These are phyloP conservation scores for Pterocarpus macrocarpus DNA, from an alignment of 306 rosid species.

Conservation along the genomic window DNA sequence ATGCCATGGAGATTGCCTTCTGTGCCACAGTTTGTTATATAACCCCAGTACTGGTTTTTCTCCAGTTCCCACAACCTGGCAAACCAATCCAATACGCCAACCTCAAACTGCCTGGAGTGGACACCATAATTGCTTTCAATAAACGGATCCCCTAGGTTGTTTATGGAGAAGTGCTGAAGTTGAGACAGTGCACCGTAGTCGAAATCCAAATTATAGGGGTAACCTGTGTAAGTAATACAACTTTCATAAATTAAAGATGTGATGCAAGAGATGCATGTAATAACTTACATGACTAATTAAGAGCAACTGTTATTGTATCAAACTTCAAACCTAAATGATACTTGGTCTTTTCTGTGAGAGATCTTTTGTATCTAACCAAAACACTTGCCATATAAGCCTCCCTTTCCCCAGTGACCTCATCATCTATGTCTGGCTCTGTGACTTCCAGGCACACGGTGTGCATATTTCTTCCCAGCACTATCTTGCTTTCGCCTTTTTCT, in stretches of 20 bases:
- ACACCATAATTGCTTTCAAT: constrained; percentile 96
- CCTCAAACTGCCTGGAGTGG: constrained; percentile 92
- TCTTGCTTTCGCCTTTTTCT: constrained; percentile 47
- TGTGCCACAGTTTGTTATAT: constrained; percentile 97
- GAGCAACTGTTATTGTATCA: background rate
- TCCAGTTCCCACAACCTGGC: constrained; percentile 95
- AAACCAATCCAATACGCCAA: constrained; percentile 98
- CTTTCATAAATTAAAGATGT: constrained; percentile 23
- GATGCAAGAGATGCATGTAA: background rate
- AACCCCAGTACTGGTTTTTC: constrained; percentile 95
- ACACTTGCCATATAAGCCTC: constrained; percentile 91
- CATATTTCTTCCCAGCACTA: constrained; percentile 74
- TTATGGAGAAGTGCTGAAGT: constrained; percentile 95
- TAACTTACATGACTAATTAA: background rate
- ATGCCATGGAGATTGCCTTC: constrained; percentile 98
- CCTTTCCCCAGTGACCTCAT: constrained; percentile 80
- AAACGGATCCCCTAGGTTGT: constrained; percentile 96
- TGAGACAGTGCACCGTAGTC: constrained; percentile 89
- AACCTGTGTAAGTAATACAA: constrained; percentile 56
- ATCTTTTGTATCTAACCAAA: constrained; percentile 70
- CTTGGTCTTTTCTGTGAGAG: constrained; percentile 72
- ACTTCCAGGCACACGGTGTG: constrained; percentile 72
- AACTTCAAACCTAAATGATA: constrained; percentile 68
- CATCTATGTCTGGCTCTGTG: constrained; percentile 79
- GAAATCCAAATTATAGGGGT: constrained; percentile 94